Conservation (phyloP, 2,329 filamentous ascomycete genomes). For the Reticulascus tulasneorum region DNA sequence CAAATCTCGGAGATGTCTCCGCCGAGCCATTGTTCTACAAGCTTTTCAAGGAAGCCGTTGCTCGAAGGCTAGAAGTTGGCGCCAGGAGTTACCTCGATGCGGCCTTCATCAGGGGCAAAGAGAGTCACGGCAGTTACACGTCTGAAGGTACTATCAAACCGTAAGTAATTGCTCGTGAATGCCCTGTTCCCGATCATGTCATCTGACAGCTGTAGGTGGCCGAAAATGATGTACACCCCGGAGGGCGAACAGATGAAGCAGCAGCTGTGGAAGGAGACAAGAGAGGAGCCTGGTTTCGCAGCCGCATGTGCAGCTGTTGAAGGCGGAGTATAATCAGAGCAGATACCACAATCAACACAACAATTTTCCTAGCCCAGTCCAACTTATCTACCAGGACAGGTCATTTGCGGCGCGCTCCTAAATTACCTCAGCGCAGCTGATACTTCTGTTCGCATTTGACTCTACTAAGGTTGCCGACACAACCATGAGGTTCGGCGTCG, state of each 20-base stretch:
- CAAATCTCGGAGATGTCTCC: constrained; percentile 29
- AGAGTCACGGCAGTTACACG: constrained; percentile 45
- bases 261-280: constrained; percentile 10
- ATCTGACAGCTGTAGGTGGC: not conserved
- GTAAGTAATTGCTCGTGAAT: constrained; percentile 28
- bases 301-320: constrained; percentile 9
- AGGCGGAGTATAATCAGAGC: not conserved
- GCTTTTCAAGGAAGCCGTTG: constrained; percentile 19
- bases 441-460: no score
- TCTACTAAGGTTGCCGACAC: no score
- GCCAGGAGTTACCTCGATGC: constrained; percentile 44
- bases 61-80: constrained; percentile 29
- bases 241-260: constrained; percentile 6
- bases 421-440: no score
- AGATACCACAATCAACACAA: no score
- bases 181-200: not conserved
- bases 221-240: constrained; percentile 10
- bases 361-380: no score
- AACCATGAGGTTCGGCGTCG: no score
- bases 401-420: no score
- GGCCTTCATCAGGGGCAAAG: constrained; percentile 36
- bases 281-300: constrained; percentile 9
- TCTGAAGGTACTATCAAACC: constrained; percentile 41
- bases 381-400: no score
- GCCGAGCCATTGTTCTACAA: constrained; percentile 14